phyloP scores from a whole-genome alignment of 192 early-diverging fungal genomes.

The Umbelopsis sp. region DNA sequence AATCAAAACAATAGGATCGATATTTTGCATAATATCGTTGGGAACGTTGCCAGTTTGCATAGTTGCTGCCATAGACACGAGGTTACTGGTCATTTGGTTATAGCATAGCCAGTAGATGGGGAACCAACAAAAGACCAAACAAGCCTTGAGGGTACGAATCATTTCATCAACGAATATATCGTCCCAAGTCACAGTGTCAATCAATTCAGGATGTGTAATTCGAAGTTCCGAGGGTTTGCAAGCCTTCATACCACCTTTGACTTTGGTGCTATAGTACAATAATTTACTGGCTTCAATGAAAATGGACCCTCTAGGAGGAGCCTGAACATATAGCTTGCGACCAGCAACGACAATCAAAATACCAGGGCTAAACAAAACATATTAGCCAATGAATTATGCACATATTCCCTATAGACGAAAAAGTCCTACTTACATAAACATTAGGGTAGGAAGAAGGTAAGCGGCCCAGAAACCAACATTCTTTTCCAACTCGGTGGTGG shows the following conservation, averaged over 20 bases:
- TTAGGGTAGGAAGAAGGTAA: slow-evolving; percentile 55
- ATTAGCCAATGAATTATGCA: too few relatives aligned
- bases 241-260: slow-evolving; percentile 53
- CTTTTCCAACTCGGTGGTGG: slow-evolving; percentile 61
- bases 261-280: slow-evolving; percentile 19
- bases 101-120: slow-evolving; percentile 81
- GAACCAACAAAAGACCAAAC: slow-evolving; percentile 70
- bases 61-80: slow-evolving; percentile 64
- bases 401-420: too few relatives aligned
- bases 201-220: slow-evolving; percentile 27
- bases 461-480: slow-evolving; percentile 62
- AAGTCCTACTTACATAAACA: slow-evolving; percentile 21
- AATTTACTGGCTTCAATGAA: slow-evolving; percentile 47
- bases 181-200: slow-evolving; percentile 57
- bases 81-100: slow-evolving; percentile 63
- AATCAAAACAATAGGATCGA: slow-evolving; percentile 69
- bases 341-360: slow-evolving; percentile 54
- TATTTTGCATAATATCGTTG: slow-evolving; percentile 70
- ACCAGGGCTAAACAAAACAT: slow-evolving; percentile 34
- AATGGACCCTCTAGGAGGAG: slow-evolving; percentile 62
- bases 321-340: slow-evolving; percentile 52
- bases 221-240: slow-evolving; percentile 61
- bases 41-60: slow-evolving; percentile 62
- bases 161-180: slow-evolving; percentile 77
- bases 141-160: slow-evolving; percentile 59